A percentile compares a stretch with the other conserved stretches of the same genome.
Evolutionary conservation across 495 filamentous ascomycete species (phyloP).

Genomic region (Hypoxylon rickii): DNA sequence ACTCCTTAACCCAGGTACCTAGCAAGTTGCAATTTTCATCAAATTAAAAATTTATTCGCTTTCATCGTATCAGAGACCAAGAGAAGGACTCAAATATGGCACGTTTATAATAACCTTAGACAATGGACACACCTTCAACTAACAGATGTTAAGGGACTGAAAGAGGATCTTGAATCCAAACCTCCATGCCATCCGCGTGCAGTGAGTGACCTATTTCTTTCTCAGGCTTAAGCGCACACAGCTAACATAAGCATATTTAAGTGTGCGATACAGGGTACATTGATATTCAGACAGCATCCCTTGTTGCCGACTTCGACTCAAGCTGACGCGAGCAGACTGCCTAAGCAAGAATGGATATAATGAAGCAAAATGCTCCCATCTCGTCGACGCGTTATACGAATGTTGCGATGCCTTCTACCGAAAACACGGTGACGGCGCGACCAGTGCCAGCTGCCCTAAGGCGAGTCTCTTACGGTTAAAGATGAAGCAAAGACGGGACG

Average conservation of each 20-base stretch:
- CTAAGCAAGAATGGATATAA: conserved; percentile 83
- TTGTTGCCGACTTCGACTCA: too few relatives aligned
- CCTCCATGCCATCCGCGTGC: conserved; percentile 89
- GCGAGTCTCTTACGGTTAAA: conserved; percentile 77
- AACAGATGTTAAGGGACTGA: conserved; percentile 33
- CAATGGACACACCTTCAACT: not conserved
- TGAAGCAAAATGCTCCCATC: conserved; percentile 77
- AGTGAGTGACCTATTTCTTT: conserved; percentile 56
- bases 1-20: too few relatives aligned
- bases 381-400: conserved; percentile 92
- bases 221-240: not conserved
- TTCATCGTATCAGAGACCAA: not conserved
- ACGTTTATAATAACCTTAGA: conserved; percentile 5
- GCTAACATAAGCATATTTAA: conserved; percentile 35
- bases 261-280: conserved; percentile 89
- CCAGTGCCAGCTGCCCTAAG: conserved; percentile 84
- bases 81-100: conserved; percentile 15
- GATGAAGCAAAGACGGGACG: conserved; percentile 75
- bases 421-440: conserved; percentile 74
- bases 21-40: too few relatives aligned
- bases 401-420: conserved; percentile 92
- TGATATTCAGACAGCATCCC: too few relatives aligned
- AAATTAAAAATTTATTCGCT: too few relatives aligned
- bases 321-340: conserved; percentile 65
- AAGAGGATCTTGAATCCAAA: conserved; percentile 73